A percentile compares a stretch with the other conserved stretches of the same genome.
Evolutionary conservation across 441 rosid species (phyloP).

Genomic region (Euphorbia neoarborescens): DNA sequence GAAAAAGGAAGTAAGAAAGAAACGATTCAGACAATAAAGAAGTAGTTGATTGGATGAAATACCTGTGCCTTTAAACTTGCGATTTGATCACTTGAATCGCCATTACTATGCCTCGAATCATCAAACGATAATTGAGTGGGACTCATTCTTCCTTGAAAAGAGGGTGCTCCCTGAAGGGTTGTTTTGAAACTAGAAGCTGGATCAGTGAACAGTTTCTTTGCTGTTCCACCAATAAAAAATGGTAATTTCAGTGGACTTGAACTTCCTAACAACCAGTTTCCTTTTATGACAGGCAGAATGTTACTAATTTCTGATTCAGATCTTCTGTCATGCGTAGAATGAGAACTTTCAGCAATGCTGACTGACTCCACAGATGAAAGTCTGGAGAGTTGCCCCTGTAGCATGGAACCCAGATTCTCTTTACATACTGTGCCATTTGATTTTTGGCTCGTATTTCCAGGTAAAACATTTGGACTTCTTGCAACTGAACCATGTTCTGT

Average conservation of each 20-base stretch:
- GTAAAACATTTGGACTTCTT: constrained; percentile 26
- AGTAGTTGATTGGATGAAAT: constrained; percentile 15
- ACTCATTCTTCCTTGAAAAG: constrained; percentile 47
- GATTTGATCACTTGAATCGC: constrained; percentile 42
- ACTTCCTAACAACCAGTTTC: constrained; percentile 28
- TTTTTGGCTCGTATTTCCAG: constrained; percentile 29
- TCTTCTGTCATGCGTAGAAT: constrained; percentile 16
- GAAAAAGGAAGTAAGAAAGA: neutral
- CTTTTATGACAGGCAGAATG: constrained; percentile 33
- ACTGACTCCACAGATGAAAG: constrained; percentile 33
- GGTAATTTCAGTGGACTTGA: constrained; percentile 29
- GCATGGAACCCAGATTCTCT: constrained; percentile 31
- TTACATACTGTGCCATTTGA: constrained; percentile 29
- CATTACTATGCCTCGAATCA: constrained; percentile 43
- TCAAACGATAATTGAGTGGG: constrained; percentile 38
- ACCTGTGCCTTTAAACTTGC: constrained; percentile 56
- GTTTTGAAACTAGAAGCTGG: constrained; percentile 35
- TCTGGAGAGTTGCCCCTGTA: constrained; percentile 33
- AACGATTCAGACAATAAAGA: neutral
- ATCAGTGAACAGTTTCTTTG: constrained; percentile 30
- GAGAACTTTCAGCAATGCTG: constrained; percentile 30
- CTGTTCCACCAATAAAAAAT: constrained; percentile 25
- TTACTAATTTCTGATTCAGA: constrained; percentile 26
- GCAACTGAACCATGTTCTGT: constrained; percentile 32
- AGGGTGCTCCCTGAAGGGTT: constrained; percentile 36